These are phyloP conservation scores for Candida verbasci DNA, from an alignment of 805 yeast genomes.

Conservation along the genomic window DNA sequence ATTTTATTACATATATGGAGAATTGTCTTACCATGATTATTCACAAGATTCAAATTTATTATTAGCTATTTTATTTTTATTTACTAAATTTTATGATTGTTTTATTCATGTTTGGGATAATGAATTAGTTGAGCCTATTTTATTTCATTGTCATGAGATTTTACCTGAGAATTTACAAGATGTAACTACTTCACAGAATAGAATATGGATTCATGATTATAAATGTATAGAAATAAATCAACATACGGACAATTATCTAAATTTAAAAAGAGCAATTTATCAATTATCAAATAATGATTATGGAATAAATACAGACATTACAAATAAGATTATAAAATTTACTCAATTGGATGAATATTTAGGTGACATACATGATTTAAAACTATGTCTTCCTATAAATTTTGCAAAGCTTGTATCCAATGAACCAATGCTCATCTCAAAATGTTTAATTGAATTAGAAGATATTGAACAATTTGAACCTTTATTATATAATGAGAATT, in stretches of 20 bases:
- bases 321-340: neutral
- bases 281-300: slow-evolving; percentile 10
- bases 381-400: slow-evolving; percentile 1
- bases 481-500: neutral
- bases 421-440: slow-evolving; percentile 3
- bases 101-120: slow-evolving; percentile 46
- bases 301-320: slow-evolving; percentile 1
- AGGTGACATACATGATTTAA: slow-evolving; percentile 3
- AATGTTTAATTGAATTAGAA: slow-evolving; percentile 6
- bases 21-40: slow-evolving; percentile 40
- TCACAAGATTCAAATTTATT: slow-evolving; percentile 44
- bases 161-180: slow-evolving; percentile 43
- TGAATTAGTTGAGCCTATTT: slow-evolving; percentile 49
- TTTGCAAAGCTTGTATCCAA: slow-evolving; percentile 2
- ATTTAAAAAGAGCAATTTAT: slow-evolving; percentile 9
- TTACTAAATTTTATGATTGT: slow-evolving; percentile 26
- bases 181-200: slow-evolving; percentile 43
- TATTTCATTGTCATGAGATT: slow-evolving; percentile 45
- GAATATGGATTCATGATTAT: slow-evolving; percentile 50
- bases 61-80: slow-evolving; percentile 32
- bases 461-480: neutral
- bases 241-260: slow-evolving; percentile 6
- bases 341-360: slow-evolving; percentile 1
- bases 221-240: slow-evolving; percentile 19
- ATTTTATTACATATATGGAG: slow-evolving; percentile 32